Conservation (phyloP, 2,329 filamentous ascomycete genomes). For the Remersonia thermophila region DNA sequence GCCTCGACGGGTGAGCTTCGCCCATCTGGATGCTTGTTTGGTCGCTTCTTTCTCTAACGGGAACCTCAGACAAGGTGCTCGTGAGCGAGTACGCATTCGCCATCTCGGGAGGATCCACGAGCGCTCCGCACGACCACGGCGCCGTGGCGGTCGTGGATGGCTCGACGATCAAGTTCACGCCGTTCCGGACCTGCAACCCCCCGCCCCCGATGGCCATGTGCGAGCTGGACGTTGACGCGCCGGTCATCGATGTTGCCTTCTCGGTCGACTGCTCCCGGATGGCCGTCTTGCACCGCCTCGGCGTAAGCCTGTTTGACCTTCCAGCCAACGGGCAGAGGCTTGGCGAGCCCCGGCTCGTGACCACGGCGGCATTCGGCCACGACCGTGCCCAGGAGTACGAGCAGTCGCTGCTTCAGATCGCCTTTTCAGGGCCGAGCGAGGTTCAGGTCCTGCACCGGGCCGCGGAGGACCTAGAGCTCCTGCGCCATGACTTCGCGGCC, state of each 20-base stretch:
- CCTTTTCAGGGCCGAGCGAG: conserved; percentile 18
- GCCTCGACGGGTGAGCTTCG: conserved; percentile 34
- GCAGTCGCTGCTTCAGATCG: conserved; percentile 19
- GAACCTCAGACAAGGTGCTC: conserved; percentile 34
- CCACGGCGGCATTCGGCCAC: conserved; percentile 7
- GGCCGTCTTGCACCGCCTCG: conserved; percentile 56
- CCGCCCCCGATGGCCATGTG: conserved; percentile 88
- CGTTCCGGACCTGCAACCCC: conserved; percentile 69
- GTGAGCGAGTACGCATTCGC: conserved; percentile 57
- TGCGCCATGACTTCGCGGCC: conserved; percentile 11
- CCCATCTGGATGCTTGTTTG: neutral
- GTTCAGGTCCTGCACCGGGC: conserved; percentile 25
- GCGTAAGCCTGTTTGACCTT: conserved; percentile 60
- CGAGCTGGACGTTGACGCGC: conserved; percentile 51
- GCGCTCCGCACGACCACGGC: conserved; percentile 63
- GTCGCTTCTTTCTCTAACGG: conserved; percentile 13
- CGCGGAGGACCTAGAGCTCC: conserved; percentile 18
- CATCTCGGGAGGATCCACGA: conserved; percentile 55
- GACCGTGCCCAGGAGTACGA: conserved; percentile 4
- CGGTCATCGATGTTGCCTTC: conserved; percentile 64
- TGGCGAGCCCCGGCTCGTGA: conserved; percentile 28
- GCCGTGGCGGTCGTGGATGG: conserved; percentile 79
- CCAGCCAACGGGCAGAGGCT: conserved; percentile 45
- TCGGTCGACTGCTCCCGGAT: conserved; percentile 51
- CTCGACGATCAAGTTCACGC: conserved; percentile 65